Conservation (phyloP, 148 eudicot genomes). For the Vaccinium myrtillus region DNA sequence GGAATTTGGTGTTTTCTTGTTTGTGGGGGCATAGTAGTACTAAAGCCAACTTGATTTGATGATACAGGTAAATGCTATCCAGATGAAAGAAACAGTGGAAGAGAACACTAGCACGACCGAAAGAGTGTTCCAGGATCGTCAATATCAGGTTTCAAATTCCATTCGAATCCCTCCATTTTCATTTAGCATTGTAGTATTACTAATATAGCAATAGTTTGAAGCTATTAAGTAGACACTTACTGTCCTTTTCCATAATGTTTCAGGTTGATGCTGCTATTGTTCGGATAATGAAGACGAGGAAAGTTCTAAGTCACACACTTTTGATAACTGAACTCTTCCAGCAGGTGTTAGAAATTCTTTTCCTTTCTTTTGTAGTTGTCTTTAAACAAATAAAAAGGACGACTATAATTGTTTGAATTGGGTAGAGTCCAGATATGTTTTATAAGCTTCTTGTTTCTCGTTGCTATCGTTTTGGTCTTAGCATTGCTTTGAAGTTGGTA, state of each 20-base stretch:
- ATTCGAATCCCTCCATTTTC: not conserved
- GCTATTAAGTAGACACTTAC: not conserved
- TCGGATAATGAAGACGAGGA: slow-evolving; percentile 97
- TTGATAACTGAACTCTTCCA: slow-evolving; percentile 95
- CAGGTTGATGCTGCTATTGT: slow-evolving; percentile 99
- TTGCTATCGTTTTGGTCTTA: not conserved
- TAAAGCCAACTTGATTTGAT: slow-evolving; percentile 11
- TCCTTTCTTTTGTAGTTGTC: not conserved
- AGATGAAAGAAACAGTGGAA: slow-evolving; percentile 97
- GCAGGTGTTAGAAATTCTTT: slow-evolving; percentile 54
- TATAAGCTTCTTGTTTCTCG: not conserved
- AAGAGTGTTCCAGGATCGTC: slow-evolving; percentile 98
- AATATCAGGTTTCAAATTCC: slow-evolving; percentile 69
- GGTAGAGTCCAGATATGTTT: not conserved
- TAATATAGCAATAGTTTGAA: not conserved
- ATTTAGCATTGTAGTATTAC: not conserved
- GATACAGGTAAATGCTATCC: slow-evolving; percentile 92
- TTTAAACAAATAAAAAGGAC: not conserved
- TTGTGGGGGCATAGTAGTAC: not conserved
- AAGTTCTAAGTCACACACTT: slow-evolving; percentile 92
- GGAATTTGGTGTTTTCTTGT: slow-evolving; percentile 27
- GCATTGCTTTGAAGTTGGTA: not conserved
- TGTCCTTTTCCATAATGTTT: not conserved
- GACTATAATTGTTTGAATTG: not conserved
- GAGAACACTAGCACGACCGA: slow-evolving; percentile 95